Conservation (phyloP, 352 stramenopile species). For the Phytophthora citrophthora region DNA sequence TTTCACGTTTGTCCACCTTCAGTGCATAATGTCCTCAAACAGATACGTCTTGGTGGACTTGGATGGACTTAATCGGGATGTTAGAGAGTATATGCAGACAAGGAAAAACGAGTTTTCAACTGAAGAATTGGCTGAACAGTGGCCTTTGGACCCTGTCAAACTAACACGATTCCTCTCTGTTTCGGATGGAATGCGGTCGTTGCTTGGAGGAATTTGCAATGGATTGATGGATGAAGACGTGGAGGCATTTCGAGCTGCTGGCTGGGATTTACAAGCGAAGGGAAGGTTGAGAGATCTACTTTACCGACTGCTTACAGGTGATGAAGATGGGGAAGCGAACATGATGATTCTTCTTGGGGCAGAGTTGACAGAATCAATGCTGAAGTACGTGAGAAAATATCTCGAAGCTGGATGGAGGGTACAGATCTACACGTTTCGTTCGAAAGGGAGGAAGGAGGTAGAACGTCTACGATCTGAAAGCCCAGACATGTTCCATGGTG, state of each 20-base stretch:
- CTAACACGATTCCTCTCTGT: not conserved
- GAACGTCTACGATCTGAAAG: not conserved
- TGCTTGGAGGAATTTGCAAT: not conserved
- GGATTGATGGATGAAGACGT: not conserved
- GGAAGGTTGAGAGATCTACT: not conserved
- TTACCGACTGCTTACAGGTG: not conserved
- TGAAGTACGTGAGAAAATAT: not conserved
- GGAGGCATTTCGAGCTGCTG: not conserved
- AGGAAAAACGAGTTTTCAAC: not conserved
- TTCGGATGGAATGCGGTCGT: not conserved
- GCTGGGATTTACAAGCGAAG: not conserved
- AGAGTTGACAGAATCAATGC: not conserved
- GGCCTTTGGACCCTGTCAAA: not conserved
- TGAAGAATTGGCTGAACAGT: not conserved
- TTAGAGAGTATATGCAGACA: not conserved
- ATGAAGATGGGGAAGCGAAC: not conserved
- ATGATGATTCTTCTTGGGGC: not conserved
- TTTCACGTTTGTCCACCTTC: too few relatives aligned
- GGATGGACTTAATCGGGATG: not conserved
- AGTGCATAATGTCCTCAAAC: not conserved
- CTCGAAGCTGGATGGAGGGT: not conserved
- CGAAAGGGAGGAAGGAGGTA: not conserved
- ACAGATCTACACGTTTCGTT: not conserved
- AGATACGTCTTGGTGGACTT: not conserved
- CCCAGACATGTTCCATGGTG: not conserved